Evolutionary conservation across 345 rosid species (phyloP).

Genomic region (Streptanthus diversifolius): DNA sequence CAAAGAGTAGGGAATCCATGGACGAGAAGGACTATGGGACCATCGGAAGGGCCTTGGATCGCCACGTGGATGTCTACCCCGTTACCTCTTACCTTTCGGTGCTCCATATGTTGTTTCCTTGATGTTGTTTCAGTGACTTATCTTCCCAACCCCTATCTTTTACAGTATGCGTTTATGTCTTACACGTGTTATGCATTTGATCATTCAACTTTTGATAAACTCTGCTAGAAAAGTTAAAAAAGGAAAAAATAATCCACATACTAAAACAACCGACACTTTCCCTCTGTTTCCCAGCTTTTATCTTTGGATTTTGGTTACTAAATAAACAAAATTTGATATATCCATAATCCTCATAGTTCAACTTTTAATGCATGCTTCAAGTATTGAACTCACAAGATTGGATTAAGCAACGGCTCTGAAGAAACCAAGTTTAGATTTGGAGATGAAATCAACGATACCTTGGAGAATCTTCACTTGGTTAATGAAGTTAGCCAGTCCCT

Average conservation of each 20-base stretch:
- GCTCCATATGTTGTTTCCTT: conserved; percentile 41
- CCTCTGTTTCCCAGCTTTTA: no score
- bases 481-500: conserved; percentile 28
- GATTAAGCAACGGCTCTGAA: no score
- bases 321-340: no score
- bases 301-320: no score
- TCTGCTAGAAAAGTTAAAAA: no score
- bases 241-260: no score
- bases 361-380: neutral
- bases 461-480: conserved; percentile 30
- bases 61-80: conserved; percentile 73
- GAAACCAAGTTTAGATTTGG: conserved; percentile 12
- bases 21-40: conserved; percentile 28
- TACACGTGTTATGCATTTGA: no score
- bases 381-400: neutral
- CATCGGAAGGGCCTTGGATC: conserved; percentile 42
- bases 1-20: conserved; percentile 39
- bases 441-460: conserved; percentile 24
- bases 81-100: conserved; percentile 46
- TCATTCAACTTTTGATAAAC: no score
- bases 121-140: neutral
- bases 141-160: no score
- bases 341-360: neutral
- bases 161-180: no score
- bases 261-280: no score